A percentile compares a stretch with the other conserved stretches of the same genome.
Conservation (phyloP, 2,329 filamentous ascomycete species). For the Alternaria dauci region DNA sequence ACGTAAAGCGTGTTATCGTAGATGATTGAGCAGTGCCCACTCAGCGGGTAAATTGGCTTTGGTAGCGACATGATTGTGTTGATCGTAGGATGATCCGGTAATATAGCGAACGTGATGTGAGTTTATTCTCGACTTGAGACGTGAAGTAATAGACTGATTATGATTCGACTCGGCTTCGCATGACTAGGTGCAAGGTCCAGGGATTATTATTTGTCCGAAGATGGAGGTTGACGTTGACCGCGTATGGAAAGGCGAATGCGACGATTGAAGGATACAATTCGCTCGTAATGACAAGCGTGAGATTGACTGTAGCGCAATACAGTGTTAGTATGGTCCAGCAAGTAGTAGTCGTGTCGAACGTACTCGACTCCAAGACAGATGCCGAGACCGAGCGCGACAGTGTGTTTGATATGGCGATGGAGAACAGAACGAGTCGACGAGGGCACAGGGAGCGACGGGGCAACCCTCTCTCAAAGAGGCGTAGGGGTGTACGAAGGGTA, state of each 20-base stretch:
- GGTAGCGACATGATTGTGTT: slow-evolving; percentile 71
- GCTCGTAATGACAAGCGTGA: slow-evolving; percentile 5
- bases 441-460: slow-evolving; percentile 32
- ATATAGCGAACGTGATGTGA: slow-evolving; percentile 28
- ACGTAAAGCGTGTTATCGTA: slow-evolving; percentile 84
- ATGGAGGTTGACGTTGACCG: neutral
- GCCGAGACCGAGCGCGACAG: slow-evolving; percentile 23
- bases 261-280: slow-evolving; percentile 4
- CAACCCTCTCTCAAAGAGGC: slow-evolving; percentile 51
- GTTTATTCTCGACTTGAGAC: slow-evolving; percentile 27
- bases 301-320: slow-evolving; percentile 23
- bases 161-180: slow-evolving; percentile 36
- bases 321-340: slow-evolving; percentile 30
- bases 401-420: slow-evolving; percentile 19
- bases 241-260: slow-evolving; percentile 4
- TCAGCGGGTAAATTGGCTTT: slow-evolving; percentile 72
- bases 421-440: slow-evolving; percentile 21
- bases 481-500: slow-evolving; percentile 19
- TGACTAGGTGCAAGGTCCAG: slow-evolving; percentile 34
- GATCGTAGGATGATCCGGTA: slow-evolving; percentile 19
- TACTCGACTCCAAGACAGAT: slow-evolving; percentile 34
- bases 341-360: slow-evolving; percentile 21
- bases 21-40: slow-evolving; percentile 82
- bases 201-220: neutral
- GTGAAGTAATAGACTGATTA: slow-evolving; percentile 32